These are phyloP conservation scores for Gynochthodes officinalis DNA, from an alignment of 257 asterid species.

Conservation along the genomic window DNA sequence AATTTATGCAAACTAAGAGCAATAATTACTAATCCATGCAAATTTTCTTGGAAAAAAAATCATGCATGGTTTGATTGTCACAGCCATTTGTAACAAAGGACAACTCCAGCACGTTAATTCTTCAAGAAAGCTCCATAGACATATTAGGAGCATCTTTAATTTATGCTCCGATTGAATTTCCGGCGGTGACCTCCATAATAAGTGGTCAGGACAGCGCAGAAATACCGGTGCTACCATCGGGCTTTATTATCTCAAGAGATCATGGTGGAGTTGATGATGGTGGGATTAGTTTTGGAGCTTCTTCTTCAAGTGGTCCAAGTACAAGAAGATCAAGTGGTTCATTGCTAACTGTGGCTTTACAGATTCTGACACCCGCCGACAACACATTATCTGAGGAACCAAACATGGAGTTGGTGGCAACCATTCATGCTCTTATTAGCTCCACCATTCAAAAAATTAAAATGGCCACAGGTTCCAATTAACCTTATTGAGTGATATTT, in stretches of 20 bases:
- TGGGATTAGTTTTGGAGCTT: conserved; percentile 16
- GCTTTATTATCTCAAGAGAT: conserved; percentile 53
- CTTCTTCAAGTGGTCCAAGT: conserved; percentile 33
- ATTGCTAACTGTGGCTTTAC: conserved; percentile 53
- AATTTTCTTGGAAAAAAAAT: background rate
- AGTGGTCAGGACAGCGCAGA: conserved; percentile 35
- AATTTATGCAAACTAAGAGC: no score
- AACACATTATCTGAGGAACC: conserved; percentile 33
- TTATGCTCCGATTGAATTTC: conserved; percentile 45
- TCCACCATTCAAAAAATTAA: conserved; percentile 50
- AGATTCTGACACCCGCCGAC: conserved; percentile 31
- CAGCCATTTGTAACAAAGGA: conserved; percentile 51
- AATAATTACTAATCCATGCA: no score
- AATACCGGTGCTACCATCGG: conserved; percentile 58
- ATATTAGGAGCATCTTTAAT: conserved; percentile 43
- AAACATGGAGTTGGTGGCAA: conserved; percentile 45
- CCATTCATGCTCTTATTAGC: conserved; percentile 41
- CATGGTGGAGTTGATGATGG: conserved; percentile 34
- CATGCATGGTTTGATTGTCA: background rate
- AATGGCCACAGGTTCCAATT: conserved; percentile 29
- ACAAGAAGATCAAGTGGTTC: conserved; percentile 32
- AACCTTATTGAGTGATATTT: conserved; percentile 14
- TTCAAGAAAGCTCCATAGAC: conserved; percentile 65
- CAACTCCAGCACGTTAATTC: conserved; percentile 34
- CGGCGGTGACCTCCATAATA: conserved; percentile 27